Conservation (phyloP, 148 eudicot genomes). For the Vaccinium myrtillus region DNA sequence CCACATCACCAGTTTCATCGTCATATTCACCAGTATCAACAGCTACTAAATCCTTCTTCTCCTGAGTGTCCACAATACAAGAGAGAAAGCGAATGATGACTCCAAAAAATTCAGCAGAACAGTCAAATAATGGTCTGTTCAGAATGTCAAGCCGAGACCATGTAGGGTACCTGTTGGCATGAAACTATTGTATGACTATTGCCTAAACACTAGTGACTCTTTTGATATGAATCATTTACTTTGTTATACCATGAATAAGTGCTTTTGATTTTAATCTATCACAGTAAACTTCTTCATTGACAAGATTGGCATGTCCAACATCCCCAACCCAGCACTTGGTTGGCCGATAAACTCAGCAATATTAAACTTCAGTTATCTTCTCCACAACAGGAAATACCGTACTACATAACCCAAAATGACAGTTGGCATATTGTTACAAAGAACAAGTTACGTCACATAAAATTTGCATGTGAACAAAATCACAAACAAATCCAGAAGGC, state of each 20-base stretch:
- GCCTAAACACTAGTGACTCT: not conserved
- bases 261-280: not conserved
- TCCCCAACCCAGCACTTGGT: not conserved
- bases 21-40: slow-evolving; percentile 70
- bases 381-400: not conserved
- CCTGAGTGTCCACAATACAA: slow-evolving; percentile 36
- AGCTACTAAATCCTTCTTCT: slow-evolving; percentile 71
- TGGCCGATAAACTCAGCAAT: too few relatives aligned
- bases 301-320: not conserved
- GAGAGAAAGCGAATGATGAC: not conserved
- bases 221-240: not conserved
- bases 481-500: not conserved
- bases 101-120: slow-evolving; percentile 4
- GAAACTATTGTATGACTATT: not conserved
- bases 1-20: slow-evolving; percentile 47
- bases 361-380: not conserved
- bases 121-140: too few relatives aligned
- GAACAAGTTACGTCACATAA: not conserved
- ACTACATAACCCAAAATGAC: not conserved
- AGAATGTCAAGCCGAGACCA: not conserved
- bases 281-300: not conserved
- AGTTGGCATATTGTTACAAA: not conserved
- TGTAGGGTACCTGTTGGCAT: not conserved
- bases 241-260: not conserved
- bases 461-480: not conserved